A percentile compares a stretch with the other conserved stretches of the same genome.
Conservation (phyloP, 306 rosid genomes). For the Citrullus colocynthis region DNA sequence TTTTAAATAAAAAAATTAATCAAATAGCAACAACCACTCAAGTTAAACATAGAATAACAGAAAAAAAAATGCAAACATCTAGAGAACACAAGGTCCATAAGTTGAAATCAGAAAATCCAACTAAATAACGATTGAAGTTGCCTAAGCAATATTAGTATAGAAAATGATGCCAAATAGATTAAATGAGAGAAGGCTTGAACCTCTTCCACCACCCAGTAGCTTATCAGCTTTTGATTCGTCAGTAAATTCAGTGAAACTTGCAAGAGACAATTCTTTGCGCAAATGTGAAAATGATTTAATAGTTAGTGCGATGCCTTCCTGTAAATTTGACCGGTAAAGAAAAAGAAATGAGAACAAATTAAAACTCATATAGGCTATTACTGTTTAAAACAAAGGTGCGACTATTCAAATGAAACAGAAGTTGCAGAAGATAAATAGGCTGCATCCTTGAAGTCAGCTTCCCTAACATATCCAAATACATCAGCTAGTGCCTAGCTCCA, state of each 20-base stretch:
- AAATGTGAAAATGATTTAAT: slow-evolving; percentile 54
- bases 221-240: slow-evolving; percentile 60
- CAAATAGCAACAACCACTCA: not conserved
- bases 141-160: not conserved
- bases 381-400: not conserved
- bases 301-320: slow-evolving; percentile 68
- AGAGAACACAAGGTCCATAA: not conserved
- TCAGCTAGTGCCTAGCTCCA: not conserved
- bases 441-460: not conserved
- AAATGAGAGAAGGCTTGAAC: slow-evolving; percentile 24
- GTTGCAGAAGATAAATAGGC: not conserved
- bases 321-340: slow-evolving; percentile 20
- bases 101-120: not conserved
- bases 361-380: not conserved
- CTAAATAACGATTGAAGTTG: not conserved
- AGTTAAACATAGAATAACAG: not conserved
- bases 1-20: too few relatives aligned
- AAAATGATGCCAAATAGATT: not conserved
- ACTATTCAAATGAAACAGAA: not conserved
- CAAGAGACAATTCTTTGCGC: slow-evolving; percentile 34
- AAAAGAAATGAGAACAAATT: not conserved
- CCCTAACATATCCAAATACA: not conserved
- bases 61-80: not conserved
- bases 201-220: slow-evolving; percentile 76
- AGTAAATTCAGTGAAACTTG: slow-evolving; percentile 21